Conservation (phyloP, 2,329 filamentous ascomycete genomes). For the Pseudogymnoascus sp. region DNA sequence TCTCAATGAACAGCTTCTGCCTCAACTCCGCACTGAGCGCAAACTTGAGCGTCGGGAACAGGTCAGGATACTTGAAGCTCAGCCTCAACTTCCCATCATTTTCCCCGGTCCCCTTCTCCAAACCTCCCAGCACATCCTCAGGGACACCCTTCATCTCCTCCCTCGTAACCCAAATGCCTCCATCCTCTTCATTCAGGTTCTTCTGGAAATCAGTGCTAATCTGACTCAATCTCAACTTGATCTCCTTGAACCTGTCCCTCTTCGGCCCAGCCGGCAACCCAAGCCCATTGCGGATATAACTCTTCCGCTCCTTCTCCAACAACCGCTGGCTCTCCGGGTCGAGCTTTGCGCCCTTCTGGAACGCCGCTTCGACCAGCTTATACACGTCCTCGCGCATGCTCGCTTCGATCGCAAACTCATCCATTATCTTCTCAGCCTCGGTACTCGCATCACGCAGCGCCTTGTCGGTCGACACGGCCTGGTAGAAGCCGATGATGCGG, state of each 20-base stretch:
- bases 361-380: slow-evolving; percentile 51
- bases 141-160: slow-evolving; percentile 70
- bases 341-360: slow-evolving; percentile 48
- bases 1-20: slow-evolving; percentile 59
- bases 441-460: slow-evolving; percentile 66
- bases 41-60: slow-evolving; percentile 71
- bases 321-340: slow-evolving; percentile 63
- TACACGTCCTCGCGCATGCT: slow-evolving; percentile 78
- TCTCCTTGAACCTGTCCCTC: slow-evolving; percentile 75
- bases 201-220: slow-evolving; percentile 69
- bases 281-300: slow-evolving; percentile 68
- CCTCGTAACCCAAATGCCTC: slow-evolving; percentile 68
- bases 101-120: slow-evolving; percentile 64
- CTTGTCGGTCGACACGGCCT: slow-evolving; percentile 63
- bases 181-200: slow-evolving; percentile 74
- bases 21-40: slow-evolving; percentile 61
- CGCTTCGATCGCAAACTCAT: slow-evolving; percentile 69
- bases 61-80: slow-evolving; percentile 76
- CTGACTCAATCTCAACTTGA: slow-evolving; percentile 70
- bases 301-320: slow-evolving; percentile 69
- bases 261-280: slow-evolving; percentile 60
- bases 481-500: slow-evolving; percentile 70
- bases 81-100: slow-evolving; percentile 67
- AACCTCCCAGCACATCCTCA: slow-evolving; percentile 52
- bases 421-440: slow-evolving; percentile 65